Evolutionary conservation across 768 basidiomycete species (phyloP).

Genomic region (Lentinula raphanica): DNA sequence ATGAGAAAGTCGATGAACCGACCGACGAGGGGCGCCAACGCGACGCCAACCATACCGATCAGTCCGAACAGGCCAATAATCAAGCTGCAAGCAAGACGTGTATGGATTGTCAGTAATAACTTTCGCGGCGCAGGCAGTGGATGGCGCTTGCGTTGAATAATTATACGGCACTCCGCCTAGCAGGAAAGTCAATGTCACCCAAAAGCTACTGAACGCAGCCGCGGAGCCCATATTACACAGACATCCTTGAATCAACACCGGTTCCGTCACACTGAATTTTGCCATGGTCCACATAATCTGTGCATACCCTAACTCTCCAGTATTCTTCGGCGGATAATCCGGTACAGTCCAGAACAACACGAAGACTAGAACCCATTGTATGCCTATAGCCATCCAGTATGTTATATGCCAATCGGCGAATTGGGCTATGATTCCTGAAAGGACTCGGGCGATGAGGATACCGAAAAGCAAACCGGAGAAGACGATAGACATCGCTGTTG

Average conservation of each 20-base stretch:
- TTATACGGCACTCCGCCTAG: constrained; percentile 53
- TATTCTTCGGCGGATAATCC: constrained; percentile 54
- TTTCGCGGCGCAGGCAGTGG: constrained; percentile 36
- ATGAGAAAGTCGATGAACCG: constrained; percentile 48
- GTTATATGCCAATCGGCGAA: constrained; percentile 47
- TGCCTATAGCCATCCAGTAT: constrained; percentile 50
- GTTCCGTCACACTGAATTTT: constrained; percentile 53
- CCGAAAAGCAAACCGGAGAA: constrained; percentile 45
- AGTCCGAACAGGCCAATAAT: constrained; percentile 56
- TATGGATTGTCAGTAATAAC: too few species aligned
- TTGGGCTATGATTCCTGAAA: constrained; percentile 52
- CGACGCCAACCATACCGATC: constrained; percentile 48
- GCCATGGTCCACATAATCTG: constrained; percentile 53
- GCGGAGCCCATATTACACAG: constrained; percentile 41
- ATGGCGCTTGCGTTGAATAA: constrained; percentile 47
- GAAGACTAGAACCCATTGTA: constrained; percentile 39
- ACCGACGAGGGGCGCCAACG: constrained; percentile 49
- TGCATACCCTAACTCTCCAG: constrained; percentile 39
- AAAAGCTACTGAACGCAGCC: constrained; percentile 30
- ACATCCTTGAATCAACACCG: constrained; percentile 47
- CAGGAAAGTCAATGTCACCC: constrained; percentile 59
- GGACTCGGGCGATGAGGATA: constrained; percentile 48
- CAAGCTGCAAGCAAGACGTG: constrained; percentile 33
- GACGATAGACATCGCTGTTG: constrained; percentile 52
- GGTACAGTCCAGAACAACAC: constrained; percentile 48